Evolutionary conservation across 192 early-diverging fungal genomes (phyloP).

Genomic region (Rhizoclosmatium sp.): DNA sequence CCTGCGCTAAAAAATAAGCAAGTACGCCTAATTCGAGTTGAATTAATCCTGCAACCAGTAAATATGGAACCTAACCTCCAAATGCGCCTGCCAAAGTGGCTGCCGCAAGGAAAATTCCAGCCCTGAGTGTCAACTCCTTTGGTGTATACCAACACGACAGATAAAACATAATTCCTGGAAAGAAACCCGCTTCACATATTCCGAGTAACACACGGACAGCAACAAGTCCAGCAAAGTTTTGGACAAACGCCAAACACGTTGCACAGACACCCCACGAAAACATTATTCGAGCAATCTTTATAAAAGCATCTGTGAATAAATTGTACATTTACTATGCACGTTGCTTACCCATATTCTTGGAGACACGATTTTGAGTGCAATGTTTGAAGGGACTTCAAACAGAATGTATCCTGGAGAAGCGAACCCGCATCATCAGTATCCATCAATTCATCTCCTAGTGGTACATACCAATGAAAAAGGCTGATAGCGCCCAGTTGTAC

Average conservation of each 20-base stretch:
- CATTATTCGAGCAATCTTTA: conserved; percentile 53
- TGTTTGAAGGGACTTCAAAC: conserved; percentile 83
- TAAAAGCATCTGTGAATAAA: conserved; percentile 26
- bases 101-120: conserved; percentile 72
- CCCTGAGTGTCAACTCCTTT: conserved; percentile 69
- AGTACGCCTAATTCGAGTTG: conserved; percentile 40
- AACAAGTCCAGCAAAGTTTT: conserved; percentile 56
- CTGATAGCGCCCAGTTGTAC: conserved; percentile 70
- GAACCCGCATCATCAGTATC: conserved; percentile 16
- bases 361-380: conserved; percentile 70
- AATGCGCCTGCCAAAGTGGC: conserved; percentile 78
- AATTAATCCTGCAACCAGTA: no score
- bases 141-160: conserved; percentile 77
- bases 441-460: background rate
- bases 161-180: conserved; percentile 74
- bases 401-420: conserved; percentile 62
- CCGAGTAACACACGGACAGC: conserved; percentile 60
- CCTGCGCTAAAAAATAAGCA: conserved; percentile 53
- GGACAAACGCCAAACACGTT: conserved; percentile 67
- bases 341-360: conserved; percentile 57
- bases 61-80: conserved; percentile 47
- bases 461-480: conserved; percentile 68
- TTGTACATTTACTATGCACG: no score
- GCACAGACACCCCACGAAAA: conserved; percentile 69
- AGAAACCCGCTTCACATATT: conserved; percentile 71